Evolutionary conservation across 768 basidiomycete genomes (phyloP), one percentile per base, ranked within the genome.

Genomic region (Aureoboletus auriporus): DNA sequence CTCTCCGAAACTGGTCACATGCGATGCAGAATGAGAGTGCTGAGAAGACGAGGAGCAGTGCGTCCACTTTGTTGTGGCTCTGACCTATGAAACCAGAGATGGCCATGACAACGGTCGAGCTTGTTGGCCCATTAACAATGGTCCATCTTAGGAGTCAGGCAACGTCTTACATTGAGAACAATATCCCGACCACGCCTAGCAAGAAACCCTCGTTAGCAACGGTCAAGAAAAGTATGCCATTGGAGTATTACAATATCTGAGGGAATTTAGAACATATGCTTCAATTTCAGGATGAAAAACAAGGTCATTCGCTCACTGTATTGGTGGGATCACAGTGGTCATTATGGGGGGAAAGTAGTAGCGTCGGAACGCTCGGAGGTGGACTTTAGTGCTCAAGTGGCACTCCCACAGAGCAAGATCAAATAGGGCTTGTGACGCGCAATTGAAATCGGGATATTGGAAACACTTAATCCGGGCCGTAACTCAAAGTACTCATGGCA

Each of bases 1-100:
- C 61, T 31, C 58, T 57, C 41, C 49, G 31, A 30, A 63, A 57
- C 41, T 63, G 58, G 39, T 60, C 55, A 6, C 51, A 57, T 8
- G 61, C 47, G 5, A 63, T 44, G 43, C 52, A 20, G 39, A 57
- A 42, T 5, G 55, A 43, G 37, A 60, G 45, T 5, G 20, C 52
- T 5, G 58, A 46, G 47, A 51, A 51, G 28, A 57, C 27, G 29
- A 63, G 13, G 14, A 54, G 7, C 11, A 63, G 14, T 6, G 50
- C 1, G 27, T 61, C 52, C 31, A 61, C 20, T 16, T 49, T 54
- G 52, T 49, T 63, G 34, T 49, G 58, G 37, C 42, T 44, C 8
- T 43, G 39, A 9, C 52, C 40, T 10, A 39, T 8, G 30, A 49
- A 12, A 16, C 40, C 17, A 26, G 55, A 52, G 33, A 53, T 13